Base-by-base conservation (phyloP, 805 yeast genomes). In the Candida insectalens region DNA sequence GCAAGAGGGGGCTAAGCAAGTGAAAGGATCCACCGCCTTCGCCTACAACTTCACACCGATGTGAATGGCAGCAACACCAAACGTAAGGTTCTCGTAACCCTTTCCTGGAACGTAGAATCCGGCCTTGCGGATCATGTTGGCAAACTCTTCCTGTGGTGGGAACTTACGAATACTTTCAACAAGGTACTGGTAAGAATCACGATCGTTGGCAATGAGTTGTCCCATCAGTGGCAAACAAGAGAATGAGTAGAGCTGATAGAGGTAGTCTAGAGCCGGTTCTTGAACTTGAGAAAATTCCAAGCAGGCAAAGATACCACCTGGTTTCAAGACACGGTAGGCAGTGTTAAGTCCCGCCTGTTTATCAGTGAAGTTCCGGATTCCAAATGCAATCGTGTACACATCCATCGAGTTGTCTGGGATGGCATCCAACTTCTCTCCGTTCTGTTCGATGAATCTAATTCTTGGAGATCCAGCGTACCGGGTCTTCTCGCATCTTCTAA, bases 231-330 rank as follows among this genome's bases (percentile, higher is more conserved):
- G 98, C 44, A 92, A 68, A 32, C 82, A 62, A 37, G 83, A 81
- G 56, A 83, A 83, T 12, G 96, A 83, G 71, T 94, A 92, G 27
- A 84, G 78, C 53, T 82, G 85, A 66, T 92, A 92, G 19, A 77
- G 59, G 40, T 74, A 65, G 53, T 84, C 89, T 34, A 92, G 63
- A 7, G 77, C 51, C 19, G 81, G 77, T 56, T 85, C 83, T 32
- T 81, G 79, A 37, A 92, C 96, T 54, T 88, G 92, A 35, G 94
- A 81, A 52, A 92, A 92, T 57, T 92, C 98, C 38, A 92, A 67
- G 59, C 97, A 88, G 25, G 95, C 96, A 56, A 92, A 92, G 30
- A 92, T 83, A 49, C 98, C 98, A 50, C 98, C 98, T 9, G 97
- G 97, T 59, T 81, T 84, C 54, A 92, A 72, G 20, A 89, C 95